A percentile compares a stretch with the other conserved stretches of the same genome.
Conservation (phyloP, 768 basidiomycete species). For the Solioccasus polychromus region DNA sequence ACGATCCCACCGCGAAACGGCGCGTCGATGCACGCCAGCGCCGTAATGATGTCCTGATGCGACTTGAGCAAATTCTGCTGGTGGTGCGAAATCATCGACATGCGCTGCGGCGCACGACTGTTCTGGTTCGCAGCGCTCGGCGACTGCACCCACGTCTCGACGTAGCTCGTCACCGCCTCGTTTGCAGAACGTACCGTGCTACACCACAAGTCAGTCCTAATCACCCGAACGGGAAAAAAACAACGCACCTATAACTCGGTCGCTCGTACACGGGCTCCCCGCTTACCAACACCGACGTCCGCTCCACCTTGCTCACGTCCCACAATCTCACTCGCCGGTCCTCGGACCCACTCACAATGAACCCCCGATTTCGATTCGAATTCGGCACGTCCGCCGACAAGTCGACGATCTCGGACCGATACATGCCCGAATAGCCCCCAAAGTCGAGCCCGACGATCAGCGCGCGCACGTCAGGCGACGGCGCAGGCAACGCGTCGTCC, state of each 20-base stretch:
- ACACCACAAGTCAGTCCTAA: too few species aligned
- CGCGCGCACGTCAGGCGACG: constrained; percentile 66
- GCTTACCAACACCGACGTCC: constrained; percentile 78
- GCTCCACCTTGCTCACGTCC: constrained; percentile 74
- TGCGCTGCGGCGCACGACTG: constrained; percentile 71
- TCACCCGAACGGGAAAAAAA: too few species aligned
- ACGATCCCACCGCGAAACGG: constrained; percentile 91
- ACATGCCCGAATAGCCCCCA: constrained; percentile 58
- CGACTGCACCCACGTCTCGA: constrained; percentile 60
- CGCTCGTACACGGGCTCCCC: constrained; percentile 71
- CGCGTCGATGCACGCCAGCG: constrained; percentile 82
- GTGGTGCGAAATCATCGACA: constrained; percentile 73
- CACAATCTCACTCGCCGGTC: constrained; percentile 85
- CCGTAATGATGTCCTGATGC: constrained; percentile 89
- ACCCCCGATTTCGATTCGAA: constrained; percentile 55
- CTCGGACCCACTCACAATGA: constrained; percentile 85
- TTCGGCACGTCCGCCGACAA: constrained; percentile 37
- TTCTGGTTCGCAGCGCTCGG: constrained; percentile 44
- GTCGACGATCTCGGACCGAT: constrained; percentile 51
- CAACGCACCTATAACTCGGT: constrained; percentile 68
- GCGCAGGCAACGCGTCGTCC: constrained; percentile 39
- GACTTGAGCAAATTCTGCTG: constrained; percentile 82
- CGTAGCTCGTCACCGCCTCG: constrained; percentile 48
- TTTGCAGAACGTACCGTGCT: constrained; percentile 36
- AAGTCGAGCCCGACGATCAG: constrained; percentile 75